These are phyloP conservation scores for Aspergillus saccharolyticus DNA, from an alignment of 495 filamentous ascomycete genomes.

Conservation along the genomic window DNA sequence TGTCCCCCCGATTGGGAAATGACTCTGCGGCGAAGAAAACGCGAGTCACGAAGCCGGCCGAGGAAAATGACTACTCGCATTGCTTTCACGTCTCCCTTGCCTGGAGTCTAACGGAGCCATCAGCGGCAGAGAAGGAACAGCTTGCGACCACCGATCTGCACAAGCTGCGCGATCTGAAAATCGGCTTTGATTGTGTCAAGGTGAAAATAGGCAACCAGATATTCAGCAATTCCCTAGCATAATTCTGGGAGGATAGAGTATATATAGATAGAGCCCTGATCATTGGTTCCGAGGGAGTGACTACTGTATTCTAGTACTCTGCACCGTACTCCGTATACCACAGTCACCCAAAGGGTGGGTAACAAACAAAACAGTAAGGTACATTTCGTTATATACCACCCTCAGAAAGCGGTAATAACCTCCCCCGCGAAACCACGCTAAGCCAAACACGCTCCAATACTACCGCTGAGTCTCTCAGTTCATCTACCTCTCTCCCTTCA, in stretches of 20 bases:
- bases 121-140: conserved; percentile 15
- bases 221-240: conserved; percentile 45
- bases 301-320: too few species aligned
- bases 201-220: conserved; percentile 75
- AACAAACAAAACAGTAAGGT: too few species aligned
- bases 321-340: too few species aligned
- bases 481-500: neutral
- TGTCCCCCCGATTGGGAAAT: too few species aligned
- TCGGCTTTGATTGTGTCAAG: conserved; percentile 50
- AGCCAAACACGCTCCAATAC: neutral
- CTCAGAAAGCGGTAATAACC: too few species aligned
- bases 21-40: neutral
- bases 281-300: too few species aligned
- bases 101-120: conserved; percentile 55
- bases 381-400: too few species aligned
- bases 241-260: too few species aligned
- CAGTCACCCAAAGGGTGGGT: too few species aligned
- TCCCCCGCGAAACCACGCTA: too few species aligned
- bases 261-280: too few species aligned
- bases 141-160: conserved; percentile 33
- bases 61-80: conserved; percentile 34
- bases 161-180: conserved; percentile 14
- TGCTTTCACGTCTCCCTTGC: conserved; percentile 80
- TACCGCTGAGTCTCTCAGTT: neutral
- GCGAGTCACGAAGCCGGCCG: neutral